Base-by-base conservation (phyloP, 2,329 filamentous ascomycete genomes). In the Didymella pomorum region DNA sequence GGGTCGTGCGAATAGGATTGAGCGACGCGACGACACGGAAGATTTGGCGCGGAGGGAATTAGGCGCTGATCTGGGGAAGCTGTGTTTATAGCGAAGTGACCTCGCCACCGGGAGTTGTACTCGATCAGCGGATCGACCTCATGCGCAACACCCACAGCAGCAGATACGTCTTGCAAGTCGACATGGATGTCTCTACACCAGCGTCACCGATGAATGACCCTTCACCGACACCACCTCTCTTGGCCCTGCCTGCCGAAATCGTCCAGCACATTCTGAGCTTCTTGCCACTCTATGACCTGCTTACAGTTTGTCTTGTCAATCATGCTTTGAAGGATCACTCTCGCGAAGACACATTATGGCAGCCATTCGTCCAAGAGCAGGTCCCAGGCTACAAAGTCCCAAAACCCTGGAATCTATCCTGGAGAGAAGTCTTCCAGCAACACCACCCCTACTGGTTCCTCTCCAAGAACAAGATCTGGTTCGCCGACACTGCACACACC, bases 401-500 rank as follows among this genome's bases (percentile, higher is more conserved):
- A 78, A 84, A 31, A 71, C 80, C 52, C 62, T 82, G 81, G 7
- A 88, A 89, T 7, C 88, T 78, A 2, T 87, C 82, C 23, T 97
- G 88, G 76, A 86, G 86, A 56, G 83, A 89, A 25, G 84, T 97
- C 2, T 97, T 90, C 73, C 79, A 84, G 41, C 83, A 87, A 20
- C 90, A 95, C 72, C 85, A 95, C 63, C 89, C 89, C 0, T 87
- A 89, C 68, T 97, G 93, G 93, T 97, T 96, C 70, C 81, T 97
- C 1, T 83, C 91, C 0, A 87, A 85, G 50, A 82, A 91, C 72
- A 93, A 91, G 76, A 81, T 97, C 63, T 97, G 93, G 93, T 94
- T 97, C 71, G 86, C 87, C 58, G 92, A 97, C 75, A 83, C 82
- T 2, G 84, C 88, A 28, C 83, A 92, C 46, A 88, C 85, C 1